phyloP scores from a whole-genome alignment of 78 protist genomes.

The Dictyostelium firmibasis region DNA sequence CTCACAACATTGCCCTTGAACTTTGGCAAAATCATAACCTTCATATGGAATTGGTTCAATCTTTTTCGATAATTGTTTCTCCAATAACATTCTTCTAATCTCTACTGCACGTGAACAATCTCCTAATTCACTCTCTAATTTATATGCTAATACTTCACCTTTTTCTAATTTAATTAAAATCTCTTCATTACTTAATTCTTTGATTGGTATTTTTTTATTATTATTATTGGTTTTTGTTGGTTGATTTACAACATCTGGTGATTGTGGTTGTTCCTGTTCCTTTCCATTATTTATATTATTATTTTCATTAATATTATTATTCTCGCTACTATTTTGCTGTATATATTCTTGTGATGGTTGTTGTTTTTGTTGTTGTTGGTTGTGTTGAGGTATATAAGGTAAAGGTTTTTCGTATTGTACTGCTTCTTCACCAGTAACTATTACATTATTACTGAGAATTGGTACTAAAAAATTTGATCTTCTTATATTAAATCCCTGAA shows the following conservation, averaged over 20 bases:
- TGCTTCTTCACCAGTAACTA: constrained; percentile 79
- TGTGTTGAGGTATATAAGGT: constrained; percentile 6
- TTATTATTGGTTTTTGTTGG: background rate
- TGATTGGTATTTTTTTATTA: background rate
- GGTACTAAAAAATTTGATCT: constrained; percentile 83
- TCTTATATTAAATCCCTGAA: constrained; percentile 80
- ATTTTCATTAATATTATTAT: background rate
- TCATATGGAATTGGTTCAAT: constrained; percentile 75
- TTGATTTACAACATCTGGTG: background rate
- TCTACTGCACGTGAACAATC: constrained; percentile 83
- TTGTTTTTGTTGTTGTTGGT: background rate
- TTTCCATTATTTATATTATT: background rate
- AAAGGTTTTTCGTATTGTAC: constrained; percentile 51
- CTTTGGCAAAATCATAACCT: constrained; percentile 77
- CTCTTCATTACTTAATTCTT: constrained; percentile 33
- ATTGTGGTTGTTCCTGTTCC: background rate
- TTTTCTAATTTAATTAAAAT: constrained; percentile 37
- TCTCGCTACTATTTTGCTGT: background rate
- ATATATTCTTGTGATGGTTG: background rate
- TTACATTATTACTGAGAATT: constrained; percentile 73
- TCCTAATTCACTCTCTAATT: constrained; percentile 72
- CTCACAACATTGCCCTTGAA: constrained; percentile 93
- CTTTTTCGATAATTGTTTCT: constrained; percentile 19
- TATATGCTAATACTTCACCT: constrained; percentile 53
- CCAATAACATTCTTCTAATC: constrained; percentile 59